Percentiles rank a stretch among this genome's conserved stretches.
These are phyloP conservation scores for Heliosperma pusillum DNA, from an alignment of 148 eudicot genomes.

Conservation along the genomic window DNA sequence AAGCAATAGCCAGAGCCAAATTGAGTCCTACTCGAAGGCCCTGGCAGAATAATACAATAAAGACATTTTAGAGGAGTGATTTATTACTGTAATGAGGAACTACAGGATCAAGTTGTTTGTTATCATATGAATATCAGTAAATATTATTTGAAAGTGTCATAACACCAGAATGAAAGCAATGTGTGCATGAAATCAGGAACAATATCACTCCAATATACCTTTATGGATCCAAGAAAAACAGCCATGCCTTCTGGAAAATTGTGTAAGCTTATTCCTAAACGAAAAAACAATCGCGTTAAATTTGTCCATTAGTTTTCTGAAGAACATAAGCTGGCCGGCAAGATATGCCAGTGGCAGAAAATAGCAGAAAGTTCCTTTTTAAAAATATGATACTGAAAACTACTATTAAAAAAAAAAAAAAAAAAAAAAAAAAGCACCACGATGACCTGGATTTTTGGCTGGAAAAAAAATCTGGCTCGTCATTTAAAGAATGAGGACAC, in stretches of 20 bases:
- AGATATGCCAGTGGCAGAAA: neutral
- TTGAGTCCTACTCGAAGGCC: conserved; percentile 95
- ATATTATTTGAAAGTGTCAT: neutral
- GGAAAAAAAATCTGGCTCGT: neutral
- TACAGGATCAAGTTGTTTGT: neutral
- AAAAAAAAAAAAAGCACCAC: neutral
- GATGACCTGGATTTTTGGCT: neutral
- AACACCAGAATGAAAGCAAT: neutral
- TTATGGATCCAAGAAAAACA: conserved; percentile 91
- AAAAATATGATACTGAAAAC: too few relatives aligned
- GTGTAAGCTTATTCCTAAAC: conserved; percentile 93
- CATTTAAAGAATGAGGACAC: neutral
- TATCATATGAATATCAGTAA: neutral
- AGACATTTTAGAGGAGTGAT: conserved; percentile 6
- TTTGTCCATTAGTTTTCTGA: neutral
- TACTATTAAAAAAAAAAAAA: neutral
- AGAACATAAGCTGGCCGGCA: neutral
- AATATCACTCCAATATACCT: conserved; percentile 42
- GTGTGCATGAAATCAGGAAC: conserved; percentile 1
- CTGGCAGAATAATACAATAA: conserved; percentile 34
- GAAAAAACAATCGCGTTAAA: neutral
- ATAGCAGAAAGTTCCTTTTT: too few relatives aligned
- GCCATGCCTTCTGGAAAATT: conserved; percentile 99
- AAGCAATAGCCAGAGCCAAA: conserved; percentile 91
- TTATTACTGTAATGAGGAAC: too few relatives aligned